These are phyloP conservation scores for Termitomyces sp. DNA, from an alignment of 768 basidiomycete genomes.

Conservation along the genomic window DNA sequence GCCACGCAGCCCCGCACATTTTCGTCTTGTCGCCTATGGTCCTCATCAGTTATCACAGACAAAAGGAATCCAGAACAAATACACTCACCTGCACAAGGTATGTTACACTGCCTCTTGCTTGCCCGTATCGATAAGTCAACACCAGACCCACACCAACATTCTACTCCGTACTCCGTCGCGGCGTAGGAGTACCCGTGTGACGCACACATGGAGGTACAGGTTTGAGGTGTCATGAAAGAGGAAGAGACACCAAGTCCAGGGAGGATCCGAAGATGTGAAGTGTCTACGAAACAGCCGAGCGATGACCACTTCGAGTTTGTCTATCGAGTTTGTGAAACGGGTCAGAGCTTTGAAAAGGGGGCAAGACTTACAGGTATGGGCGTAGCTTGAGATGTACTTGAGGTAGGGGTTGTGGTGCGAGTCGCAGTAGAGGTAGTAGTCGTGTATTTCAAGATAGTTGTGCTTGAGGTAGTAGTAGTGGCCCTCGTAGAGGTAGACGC, in stretches of 20 bases:
- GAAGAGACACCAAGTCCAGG: slow-evolving; percentile 15
- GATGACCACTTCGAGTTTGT: slow-evolving; percentile 18
- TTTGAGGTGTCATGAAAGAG: slow-evolving; percentile 24
- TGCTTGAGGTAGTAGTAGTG: not conserved
- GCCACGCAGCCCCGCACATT: slow-evolving; percentile 30
- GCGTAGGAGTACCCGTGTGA: slow-evolving; percentile 24
- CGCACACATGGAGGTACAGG: slow-evolving; percentile 22
- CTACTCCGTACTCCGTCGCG: slow-evolving; percentile 25
- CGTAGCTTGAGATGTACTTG: slow-evolving; percentile 1
- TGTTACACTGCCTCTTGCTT: slow-evolving; percentile 20
- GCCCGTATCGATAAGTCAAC: slow-evolving; percentile 18
- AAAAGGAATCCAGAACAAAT: not conserved
- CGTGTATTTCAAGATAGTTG: not conserved
- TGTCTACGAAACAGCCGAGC: slow-evolving; percentile 28
- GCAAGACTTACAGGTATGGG: not conserved
- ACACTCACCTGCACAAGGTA: slow-evolving; percentile 26
- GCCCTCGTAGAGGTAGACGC: not conserved
- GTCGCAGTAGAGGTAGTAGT: not conserved
- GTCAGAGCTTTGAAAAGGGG: slow-evolving; percentile 3
- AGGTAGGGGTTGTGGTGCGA: slow-evolving; percentile 1
- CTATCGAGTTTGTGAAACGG: slow-evolving; percentile 1
- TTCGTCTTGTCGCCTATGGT: slow-evolving; percentile 19
- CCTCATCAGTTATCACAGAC: not conserved
- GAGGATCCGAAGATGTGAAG: slow-evolving; percentile 21
- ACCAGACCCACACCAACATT: slow-evolving; percentile 30